Evolutionary conservation across 116 monocot species (phyloP).

Genomic region (Dioscorea cayenensis): DNA sequence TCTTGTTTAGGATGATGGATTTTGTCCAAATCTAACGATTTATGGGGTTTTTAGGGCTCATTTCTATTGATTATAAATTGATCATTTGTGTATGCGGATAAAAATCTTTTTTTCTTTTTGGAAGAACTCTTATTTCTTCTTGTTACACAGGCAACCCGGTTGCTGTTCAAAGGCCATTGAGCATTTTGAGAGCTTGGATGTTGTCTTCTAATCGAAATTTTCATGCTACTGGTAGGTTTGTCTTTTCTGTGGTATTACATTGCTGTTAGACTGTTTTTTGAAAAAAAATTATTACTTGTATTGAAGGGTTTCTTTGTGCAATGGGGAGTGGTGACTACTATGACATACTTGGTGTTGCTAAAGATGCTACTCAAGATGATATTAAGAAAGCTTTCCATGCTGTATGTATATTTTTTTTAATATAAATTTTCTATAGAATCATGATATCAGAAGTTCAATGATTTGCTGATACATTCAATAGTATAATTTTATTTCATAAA

Average conservation of each 20-base stretch:
- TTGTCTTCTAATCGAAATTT: slow-evolving; percentile 31
- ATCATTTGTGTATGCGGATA: too few species aligned
- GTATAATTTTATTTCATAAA: too few species aligned
- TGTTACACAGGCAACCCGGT: neutral
- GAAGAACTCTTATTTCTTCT: neutral
- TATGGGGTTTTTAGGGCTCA: too few species aligned
- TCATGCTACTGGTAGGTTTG: slow-evolving; percentile 64
- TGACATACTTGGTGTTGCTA: slow-evolving; percentile 79
- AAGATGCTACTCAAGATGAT: slow-evolving; percentile 63
- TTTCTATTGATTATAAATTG: too few species aligned
- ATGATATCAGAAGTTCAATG: too few species aligned
- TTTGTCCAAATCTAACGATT: too few species aligned
- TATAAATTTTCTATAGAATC: neutral
- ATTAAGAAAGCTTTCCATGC: slow-evolving; percentile 85
- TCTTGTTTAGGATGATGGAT: too few species aligned
- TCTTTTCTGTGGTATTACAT: neutral
- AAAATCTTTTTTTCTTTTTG: too few species aligned
- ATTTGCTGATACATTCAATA: too few species aligned
- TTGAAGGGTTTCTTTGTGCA: slow-evolving; percentile 28
- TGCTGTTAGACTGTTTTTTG: too few species aligned
- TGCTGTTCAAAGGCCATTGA: neutral
- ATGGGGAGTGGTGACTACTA: slow-evolving; percentile 52
- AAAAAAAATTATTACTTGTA: neutral
- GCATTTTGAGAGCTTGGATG: neutral
- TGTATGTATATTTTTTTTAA: slow-evolving; percentile 33